Evolutionary conservation across 805 yeast genomes (phyloP).

Genomic region (Maudiozyma pseudohumilis): DNA sequence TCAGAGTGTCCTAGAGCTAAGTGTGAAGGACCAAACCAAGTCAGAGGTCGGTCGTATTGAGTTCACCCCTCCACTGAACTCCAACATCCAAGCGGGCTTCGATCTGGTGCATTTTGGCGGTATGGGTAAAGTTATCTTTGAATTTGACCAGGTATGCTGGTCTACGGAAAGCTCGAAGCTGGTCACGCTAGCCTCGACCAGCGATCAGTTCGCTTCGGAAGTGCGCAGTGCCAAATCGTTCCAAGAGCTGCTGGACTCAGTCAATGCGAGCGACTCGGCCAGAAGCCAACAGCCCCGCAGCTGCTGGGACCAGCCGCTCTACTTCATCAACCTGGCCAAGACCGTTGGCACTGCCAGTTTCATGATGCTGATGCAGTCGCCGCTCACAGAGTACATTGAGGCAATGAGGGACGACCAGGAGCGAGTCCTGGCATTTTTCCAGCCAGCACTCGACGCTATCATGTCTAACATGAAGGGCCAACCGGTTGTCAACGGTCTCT

Average conservation of each 20-base stretch:
- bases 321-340: constrained; percentile 50
- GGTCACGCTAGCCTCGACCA: constrained; percentile 32
- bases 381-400: constrained; percentile 54
- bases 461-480: constrained; percentile 12
- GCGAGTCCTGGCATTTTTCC: constrained; percentile 46
- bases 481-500: constrained; percentile 6
- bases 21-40: constrained; percentile 7
- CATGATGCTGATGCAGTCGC: constrained; percentile 60
- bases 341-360: constrained; percentile 43
- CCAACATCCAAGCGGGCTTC: constrained; percentile 34
- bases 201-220: constrained; percentile 8
- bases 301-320: constrained; percentile 54
- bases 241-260: constrained; percentile 8
- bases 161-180: constrained; percentile 40
- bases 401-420: constrained; percentile 39
- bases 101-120: constrained; percentile 49
- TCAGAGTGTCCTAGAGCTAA: constrained; percentile 51
- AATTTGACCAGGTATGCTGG: constrained; percentile 60
- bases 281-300: too few species aligned
- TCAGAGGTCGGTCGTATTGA: constrained; percentile 34
- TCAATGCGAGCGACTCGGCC: not conserved
- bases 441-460: constrained; percentile 36
- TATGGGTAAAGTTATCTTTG: constrained; percentile 64
- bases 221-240: constrained; percentile 16
- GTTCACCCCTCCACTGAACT: constrained; percentile 52